Base-by-base conservation (phyloP, 2,329 filamentous ascomycete species). In the Arthrobotrys megalospora region DNA sequence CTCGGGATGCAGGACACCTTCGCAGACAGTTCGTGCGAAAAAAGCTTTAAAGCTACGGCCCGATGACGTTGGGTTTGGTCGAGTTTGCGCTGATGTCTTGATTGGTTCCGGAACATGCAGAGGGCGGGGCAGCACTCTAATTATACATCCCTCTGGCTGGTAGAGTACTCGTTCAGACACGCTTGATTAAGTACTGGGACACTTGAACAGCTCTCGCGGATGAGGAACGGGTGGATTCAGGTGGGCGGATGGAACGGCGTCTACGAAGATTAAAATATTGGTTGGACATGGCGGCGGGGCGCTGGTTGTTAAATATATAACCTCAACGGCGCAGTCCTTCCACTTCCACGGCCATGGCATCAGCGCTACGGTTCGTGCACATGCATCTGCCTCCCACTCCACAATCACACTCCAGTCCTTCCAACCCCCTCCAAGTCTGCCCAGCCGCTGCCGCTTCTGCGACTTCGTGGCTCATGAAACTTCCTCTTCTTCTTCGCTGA, bases 361-460 rank as follows among this genome's bases (percentile, higher is more conserved):
- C 52, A 21, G 45, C n/a, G 45, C 45, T 48, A 48, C 47, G 47
- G 3, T 38, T 38, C 50, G 52, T 8, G n/a, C 52, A 19, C 32
- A 55, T 55, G n/a, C n/a, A n/a, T n/a, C 8, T 45, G 5, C 43
- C 12, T 45, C 12, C 43, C 43, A 45, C n/a, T 16, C 43, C 12
- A n/a, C n/a, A 38, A 58, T 58, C 52, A 58, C 52, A 53, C 50
- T 28, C 28, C 24, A 10, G 8, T 38, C 50, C 3, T 24, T 14
- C 36, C 36, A 43, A 60, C n/a, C 52, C 28, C 28, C 32, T 16
- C 7, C 48, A 14, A n/a, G 32, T 21, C 12, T 21, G 2, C 8
- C 66, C 66, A 36, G 53, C 66, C 66, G 65, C 53, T 53, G 55
- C 38, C 38, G 53, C 55, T 50, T 32, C 52, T 58, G 52, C 50